Percentiles rank a stretch among this genome's conserved stretches.
Evolutionary conservation across 176 grass and related monocot species (phyloP).

Genomic region (Otatea glauca): DNA sequence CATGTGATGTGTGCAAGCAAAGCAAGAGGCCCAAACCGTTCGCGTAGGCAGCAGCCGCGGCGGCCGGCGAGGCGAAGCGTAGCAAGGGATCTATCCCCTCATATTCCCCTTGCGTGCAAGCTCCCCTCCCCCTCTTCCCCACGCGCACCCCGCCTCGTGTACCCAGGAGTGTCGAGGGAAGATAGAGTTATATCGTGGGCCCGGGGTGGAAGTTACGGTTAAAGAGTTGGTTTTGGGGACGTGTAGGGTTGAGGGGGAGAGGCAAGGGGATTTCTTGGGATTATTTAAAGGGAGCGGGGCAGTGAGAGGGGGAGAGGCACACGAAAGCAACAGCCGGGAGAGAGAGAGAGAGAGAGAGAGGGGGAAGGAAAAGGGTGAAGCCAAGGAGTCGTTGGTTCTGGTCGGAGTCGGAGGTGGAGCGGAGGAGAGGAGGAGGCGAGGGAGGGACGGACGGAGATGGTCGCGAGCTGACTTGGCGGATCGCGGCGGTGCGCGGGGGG

Average conservation of each 20-base stretch:
- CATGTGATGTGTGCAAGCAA: not conserved
- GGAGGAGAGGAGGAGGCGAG: not conserved
- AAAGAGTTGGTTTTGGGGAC: conserved; percentile 25
- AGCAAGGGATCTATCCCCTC: conserved; percentile 57
- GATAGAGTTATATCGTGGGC: not conserved
- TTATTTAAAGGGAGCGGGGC: conserved; percentile 63
- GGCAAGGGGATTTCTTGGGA: conserved; percentile 58
- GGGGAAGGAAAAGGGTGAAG: conserved; percentile 48
- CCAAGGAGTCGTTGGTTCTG: conserved; percentile 61
- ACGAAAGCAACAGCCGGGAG: conserved; percentile 87
- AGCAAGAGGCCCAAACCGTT: not conserved
- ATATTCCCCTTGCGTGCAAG: conserved; percentile 88
- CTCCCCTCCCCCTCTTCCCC: conserved; percentile 39
- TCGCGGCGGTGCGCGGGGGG: conserved; percentile 33
- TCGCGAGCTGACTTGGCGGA: conserved; percentile 45
- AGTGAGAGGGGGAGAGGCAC: conserved; percentile 65
- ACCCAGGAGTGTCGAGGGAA: not conserved
- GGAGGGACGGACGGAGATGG: conserved; percentile 33
- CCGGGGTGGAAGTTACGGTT: not conserved
- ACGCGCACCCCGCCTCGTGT: conserved; percentile 44
- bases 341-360: conserved; percentile 27
- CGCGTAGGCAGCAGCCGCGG: conserved; percentile 30
- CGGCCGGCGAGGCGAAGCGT: conserved; percentile 17
- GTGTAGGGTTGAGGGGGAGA: conserved; percentile 23
- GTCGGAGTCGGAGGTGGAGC: conserved; percentile 35